These are phyloP conservation scores for Turritis glabra DNA, from an alignment of 345 rosid species.

Conservation along the genomic window DNA sequence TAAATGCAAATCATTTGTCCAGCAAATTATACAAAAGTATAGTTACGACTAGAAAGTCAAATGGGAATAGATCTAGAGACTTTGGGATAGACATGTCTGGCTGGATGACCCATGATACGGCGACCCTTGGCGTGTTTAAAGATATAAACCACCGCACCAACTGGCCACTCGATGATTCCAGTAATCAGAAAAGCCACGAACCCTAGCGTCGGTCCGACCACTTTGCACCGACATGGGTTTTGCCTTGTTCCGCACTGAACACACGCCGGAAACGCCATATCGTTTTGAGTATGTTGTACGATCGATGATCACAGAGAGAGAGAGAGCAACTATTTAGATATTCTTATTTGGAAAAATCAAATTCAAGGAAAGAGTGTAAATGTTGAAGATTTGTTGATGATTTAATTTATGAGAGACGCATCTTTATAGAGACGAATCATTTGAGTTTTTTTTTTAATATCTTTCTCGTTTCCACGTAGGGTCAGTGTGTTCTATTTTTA, in stretches of 20 bases:
- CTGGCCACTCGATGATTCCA: slow-evolving; percentile 82
- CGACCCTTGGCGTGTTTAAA: slow-evolving; percentile 76
- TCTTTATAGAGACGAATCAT: slow-evolving; percentile 21
- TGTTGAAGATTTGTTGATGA: slow-evolving; percentile 9
- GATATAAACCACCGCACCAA: slow-evolving; percentile 76
- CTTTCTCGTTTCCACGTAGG: slow-evolving; percentile 25
- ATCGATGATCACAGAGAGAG: background rate
- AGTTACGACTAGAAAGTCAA: slow-evolving; percentile 28
- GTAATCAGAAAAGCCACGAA: slow-evolving; percentile 67
- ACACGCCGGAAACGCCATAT: slow-evolving; percentile 57
- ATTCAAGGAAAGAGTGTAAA: background rate
- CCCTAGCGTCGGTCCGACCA: slow-evolving; percentile 79
- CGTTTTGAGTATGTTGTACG: background rate
- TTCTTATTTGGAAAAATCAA: background rate
- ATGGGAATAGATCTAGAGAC: slow-evolving; percentile 66
- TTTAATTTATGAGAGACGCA: background rate
- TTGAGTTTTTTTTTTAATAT: background rate
- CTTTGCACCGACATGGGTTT: slow-evolving; percentile 88
- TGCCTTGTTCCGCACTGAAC: slow-evolving; percentile 63
- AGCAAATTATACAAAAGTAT: background rate
- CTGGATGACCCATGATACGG: slow-evolving; percentile 82
- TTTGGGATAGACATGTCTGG: slow-evolving; percentile 62
- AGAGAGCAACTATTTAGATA: background rate
- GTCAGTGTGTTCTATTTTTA: background rate
- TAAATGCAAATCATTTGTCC: background rate